phyloP scores from a whole-genome alignment of 768 basidiomycete genomes.

The Trametes sanguinea region DNA sequence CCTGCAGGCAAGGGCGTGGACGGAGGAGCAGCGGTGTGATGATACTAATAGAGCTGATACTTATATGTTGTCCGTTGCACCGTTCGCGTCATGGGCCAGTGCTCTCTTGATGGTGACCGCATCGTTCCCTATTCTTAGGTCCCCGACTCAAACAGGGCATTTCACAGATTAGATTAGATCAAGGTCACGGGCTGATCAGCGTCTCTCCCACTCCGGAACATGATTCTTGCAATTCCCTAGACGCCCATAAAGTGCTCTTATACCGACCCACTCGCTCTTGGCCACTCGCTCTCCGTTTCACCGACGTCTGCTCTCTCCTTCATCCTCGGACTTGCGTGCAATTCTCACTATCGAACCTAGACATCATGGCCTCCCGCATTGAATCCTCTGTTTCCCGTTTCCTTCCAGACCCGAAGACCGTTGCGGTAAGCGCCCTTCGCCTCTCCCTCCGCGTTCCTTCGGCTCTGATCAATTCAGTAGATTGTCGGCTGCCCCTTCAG shows the following conservation, averaged over 20 bases:
- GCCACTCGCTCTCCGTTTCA: background rate
- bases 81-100: background rate
- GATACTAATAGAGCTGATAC: too few species aligned
- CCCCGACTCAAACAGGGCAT: background rate
- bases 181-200: background rate
- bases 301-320: background rate
- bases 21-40: background rate
- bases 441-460: slow-evolving; percentile 2
- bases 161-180: slow-evolving; percentile 19
- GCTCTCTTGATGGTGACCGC: slow-evolving; percentile 7
- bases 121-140: slow-evolving; percentile 15
- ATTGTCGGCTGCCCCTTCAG: slow-evolving; percentile 97
- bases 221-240: background rate
- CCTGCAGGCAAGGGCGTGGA: slow-evolving; percentile 8
- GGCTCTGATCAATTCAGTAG: slow-evolving; percentile 38
- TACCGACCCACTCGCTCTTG: background rate
- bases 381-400: slow-evolving; percentile 40
- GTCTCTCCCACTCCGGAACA: slow-evolving; percentile 10
- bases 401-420: slow-evolving; percentile 69
- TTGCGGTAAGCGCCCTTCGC: slow-evolving; percentile 57
- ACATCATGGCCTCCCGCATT: slow-evolving; percentile 17
- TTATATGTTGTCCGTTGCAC: background rate
- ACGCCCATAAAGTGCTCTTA: slow-evolving; percentile 16
- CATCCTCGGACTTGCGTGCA: background rate
- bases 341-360: background rate